phyloP scores from a whole-genome alignment of 176 grass and related monocot genomes.

The Zizania latifolia region DNA sequence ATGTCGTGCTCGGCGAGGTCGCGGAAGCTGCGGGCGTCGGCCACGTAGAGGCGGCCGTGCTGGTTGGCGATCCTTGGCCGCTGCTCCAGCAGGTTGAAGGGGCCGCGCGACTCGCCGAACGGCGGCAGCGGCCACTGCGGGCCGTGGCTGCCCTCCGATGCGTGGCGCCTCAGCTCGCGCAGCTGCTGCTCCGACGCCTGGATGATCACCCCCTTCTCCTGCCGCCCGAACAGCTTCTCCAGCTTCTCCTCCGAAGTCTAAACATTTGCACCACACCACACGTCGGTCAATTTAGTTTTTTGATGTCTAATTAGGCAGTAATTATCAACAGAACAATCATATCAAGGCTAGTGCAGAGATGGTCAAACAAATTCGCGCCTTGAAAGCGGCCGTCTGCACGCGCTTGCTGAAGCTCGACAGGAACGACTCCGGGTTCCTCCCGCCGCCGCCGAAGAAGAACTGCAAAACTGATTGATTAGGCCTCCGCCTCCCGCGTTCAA shows the following conservation, averaged over 20 bases:
- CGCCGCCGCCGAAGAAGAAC: conserved; percentile 58
- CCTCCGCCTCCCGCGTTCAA: too few relatives aligned
- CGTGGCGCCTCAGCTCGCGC: conserved; percentile 37
- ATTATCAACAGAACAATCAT: not conserved
- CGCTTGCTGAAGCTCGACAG: conserved; percentile 49
- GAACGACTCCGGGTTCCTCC: conserved; percentile 48
- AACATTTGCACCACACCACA: not conserved
- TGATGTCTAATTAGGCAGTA: too few relatives aligned
- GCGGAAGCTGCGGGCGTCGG: conserved; percentile 49
- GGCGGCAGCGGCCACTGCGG: conserved; percentile 42
- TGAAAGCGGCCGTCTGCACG: conserved; percentile 52
- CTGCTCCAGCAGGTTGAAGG: conserved; percentile 54
- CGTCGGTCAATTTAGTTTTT: too few relatives aligned
- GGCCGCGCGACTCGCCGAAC: conserved; percentile 32
- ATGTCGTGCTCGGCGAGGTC: conserved; percentile 54
- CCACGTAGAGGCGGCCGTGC: conserved; percentile 52
- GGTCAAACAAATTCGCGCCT: conserved; percentile 19
- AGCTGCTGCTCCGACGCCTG: conserved; percentile 59
- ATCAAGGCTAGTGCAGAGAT: not conserved
- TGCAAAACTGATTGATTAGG: conserved; percentile 1
- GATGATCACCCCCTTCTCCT: conserved; percentile 33
- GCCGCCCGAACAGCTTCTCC: conserved; percentile 38
- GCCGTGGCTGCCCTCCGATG: conserved; percentile 34
- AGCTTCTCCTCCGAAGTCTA: conserved; percentile 42
- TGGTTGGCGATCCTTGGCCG: conserved; percentile 47